These are phyloP conservation scores for Trypanosoma cruzi DNA, from an alignment of 208 protist genomes.

Conservation along the genomic window DNA sequence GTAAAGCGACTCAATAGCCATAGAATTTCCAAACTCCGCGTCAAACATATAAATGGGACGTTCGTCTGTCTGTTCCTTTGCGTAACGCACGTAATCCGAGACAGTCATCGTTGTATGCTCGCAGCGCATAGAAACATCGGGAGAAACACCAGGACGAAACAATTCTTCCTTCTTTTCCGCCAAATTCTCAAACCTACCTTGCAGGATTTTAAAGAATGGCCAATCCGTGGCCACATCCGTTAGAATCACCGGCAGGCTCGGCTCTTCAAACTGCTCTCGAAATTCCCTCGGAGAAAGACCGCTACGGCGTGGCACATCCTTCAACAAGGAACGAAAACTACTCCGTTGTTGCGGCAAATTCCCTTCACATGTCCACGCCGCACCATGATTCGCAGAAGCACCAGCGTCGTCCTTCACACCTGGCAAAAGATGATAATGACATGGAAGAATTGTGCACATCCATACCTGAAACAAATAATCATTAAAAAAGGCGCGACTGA, in stretches of 20 bases:
- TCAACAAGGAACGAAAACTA: conserved; percentile 66
- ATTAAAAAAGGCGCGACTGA: conserved; percentile 71
- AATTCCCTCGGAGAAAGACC: conserved; percentile 71
- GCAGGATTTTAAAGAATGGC: conserved; percentile 77
- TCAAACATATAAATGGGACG: conserved; percentile 94
- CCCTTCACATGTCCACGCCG: conserved; percentile 8
- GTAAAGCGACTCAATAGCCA: conserved; percentile 65
- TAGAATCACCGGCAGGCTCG: conserved; percentile 74
- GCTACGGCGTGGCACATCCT: conserved; percentile 56
- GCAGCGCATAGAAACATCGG: conserved; percentile 76
- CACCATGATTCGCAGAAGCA: conserved; percentile 21
- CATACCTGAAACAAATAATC: conserved; percentile 88
- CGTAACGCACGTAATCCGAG: conserved; percentile 86
- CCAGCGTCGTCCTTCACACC: background rate
- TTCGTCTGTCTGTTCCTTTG: conserved; percentile 75
- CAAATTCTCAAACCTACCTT: conserved; percentile 67
- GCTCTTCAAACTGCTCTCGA: conserved; percentile 60
- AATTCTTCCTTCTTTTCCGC: conserved; percentile 47
- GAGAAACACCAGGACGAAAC: conserved; percentile 35
- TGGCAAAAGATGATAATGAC: conserved; percentile 62
- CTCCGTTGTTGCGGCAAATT: background rate
- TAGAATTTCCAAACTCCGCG: conserved; percentile 70
- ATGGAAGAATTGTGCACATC: conserved; percentile 89
- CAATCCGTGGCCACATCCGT: conserved; percentile 82
- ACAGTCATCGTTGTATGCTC: conserved; percentile 87